Percentiles rank a stretch among this genome's conserved stretches.
phyloP scores from a whole-genome alignment of 1,284 basidiomycete species.

The Puccinia coronata region DNA sequence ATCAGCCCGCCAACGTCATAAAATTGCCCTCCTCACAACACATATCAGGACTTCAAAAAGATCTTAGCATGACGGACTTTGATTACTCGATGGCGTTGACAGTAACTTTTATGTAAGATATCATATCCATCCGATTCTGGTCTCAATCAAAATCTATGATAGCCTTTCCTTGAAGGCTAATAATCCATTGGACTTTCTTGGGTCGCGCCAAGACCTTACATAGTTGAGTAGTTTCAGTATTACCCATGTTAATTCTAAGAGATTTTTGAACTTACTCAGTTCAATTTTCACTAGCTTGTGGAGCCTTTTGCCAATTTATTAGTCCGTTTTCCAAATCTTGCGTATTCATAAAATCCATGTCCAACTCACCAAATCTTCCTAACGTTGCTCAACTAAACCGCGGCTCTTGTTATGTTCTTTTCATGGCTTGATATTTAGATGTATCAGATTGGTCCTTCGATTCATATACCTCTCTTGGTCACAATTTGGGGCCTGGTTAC shows the following conservation, averaged over 20 bases:
- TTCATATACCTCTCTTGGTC: conserved; percentile 9
- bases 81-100: conserved; percentile 34
- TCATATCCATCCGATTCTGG: too few species aligned
- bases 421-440: too few species aligned
- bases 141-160: background rate
- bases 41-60: conserved; percentile 28
- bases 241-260: background rate
- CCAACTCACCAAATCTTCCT: too few species aligned
- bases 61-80: conserved; percentile 9
- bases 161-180: background rate
- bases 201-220: background rate
- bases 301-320: background rate
- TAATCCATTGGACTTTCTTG: background rate
- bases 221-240: background rate
- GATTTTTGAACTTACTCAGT: background rate
- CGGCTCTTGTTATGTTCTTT: background rate
- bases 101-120: conserved; percentile 13
- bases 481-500: conserved; percentile 17
- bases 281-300: conserved; percentile 3
- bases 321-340: background rate
- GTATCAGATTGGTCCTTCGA: conserved; percentile 12
- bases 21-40: background rate
- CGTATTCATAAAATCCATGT: background rate
- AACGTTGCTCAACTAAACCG: background rate
- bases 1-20: too few species aligned